Evolutionary conservation across 495 filamentous ascomycete species (phyloP).

Genomic region (Clohesyomyces aquaticus): DNA sequence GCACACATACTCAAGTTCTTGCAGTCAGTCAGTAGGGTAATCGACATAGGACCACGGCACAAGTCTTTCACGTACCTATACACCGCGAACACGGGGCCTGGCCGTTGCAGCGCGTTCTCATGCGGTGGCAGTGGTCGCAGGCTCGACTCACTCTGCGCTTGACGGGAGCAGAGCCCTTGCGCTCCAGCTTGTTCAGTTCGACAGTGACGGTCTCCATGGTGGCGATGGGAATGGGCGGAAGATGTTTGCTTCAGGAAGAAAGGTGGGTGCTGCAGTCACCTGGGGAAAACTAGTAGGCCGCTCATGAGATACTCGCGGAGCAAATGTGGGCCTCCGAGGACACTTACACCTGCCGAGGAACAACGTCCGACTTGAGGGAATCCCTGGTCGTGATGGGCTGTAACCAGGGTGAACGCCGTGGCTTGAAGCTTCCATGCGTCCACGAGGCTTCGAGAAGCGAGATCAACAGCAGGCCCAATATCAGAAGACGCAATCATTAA

Average conservation of each 20-base stretch:
- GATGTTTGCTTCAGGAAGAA: constrained; percentile 2
- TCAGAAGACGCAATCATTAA: constrained; percentile 35
- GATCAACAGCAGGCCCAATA: constrained; percentile 35
- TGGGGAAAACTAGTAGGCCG: constrained; percentile 21
- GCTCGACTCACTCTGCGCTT: constrained; percentile 38
- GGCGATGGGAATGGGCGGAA: constrained; percentile 14
- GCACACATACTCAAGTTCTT: constrained; percentile 35
- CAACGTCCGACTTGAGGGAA: constrained; percentile 23
- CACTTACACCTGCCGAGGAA: constrained; percentile 38
- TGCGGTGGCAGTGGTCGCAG: constrained; percentile 38
- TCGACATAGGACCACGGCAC: background rate
- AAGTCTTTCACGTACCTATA: constrained; percentile 30
- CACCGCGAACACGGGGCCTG: constrained; percentile 38
- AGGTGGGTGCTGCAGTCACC: constrained; percentile 5
- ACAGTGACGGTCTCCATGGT: constrained; percentile 18
- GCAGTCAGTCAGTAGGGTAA: constrained; percentile 4
- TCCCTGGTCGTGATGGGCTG: constrained; percentile 29
- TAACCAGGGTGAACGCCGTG: constrained; percentile 34
- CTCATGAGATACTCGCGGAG: constrained; percentile 34
- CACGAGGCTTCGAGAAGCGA: constrained; percentile 42
- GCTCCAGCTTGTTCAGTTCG: constrained; percentile 20
- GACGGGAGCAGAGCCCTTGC: constrained; percentile 21
- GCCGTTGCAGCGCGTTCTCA: constrained; percentile 37
- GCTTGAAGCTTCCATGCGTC: constrained; percentile 37
- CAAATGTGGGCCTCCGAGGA: constrained; percentile 26